Evolutionary conservation across 768 basidiomycete genomes (phyloP).

Genomic region (Piloderma croceum): DNA sequence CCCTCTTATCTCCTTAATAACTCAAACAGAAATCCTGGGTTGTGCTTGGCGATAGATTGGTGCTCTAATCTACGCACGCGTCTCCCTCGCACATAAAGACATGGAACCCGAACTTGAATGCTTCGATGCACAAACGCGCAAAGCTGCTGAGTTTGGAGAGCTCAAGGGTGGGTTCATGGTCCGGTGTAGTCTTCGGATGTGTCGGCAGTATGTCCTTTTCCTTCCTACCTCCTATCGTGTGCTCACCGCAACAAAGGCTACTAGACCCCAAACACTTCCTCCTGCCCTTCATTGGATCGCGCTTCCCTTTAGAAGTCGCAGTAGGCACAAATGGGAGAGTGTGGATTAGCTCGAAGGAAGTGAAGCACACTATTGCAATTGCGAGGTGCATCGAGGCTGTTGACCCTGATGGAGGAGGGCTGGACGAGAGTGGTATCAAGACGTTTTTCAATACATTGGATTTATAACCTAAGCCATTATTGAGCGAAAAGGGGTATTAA

Average conservation of each 20-base stretch:
- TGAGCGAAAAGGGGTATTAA: conserved; percentile 4
- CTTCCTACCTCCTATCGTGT: conserved; percentile 3
- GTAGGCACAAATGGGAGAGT: conserved; percentile 90
- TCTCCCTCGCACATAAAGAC: conserved; percentile 91
- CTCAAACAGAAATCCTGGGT: conserved; percentile 3
- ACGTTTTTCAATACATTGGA: conserved; percentile 46
- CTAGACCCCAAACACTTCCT: conserved; percentile 80
- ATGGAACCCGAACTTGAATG: conserved; percentile 99
- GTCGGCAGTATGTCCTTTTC: conserved; percentile 63
- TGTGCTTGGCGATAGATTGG: conserved; percentile 58
- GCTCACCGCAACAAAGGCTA: conserved; percentile 40
- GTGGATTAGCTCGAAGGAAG: conserved; percentile 78
- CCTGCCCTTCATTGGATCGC: conserved; percentile 70
- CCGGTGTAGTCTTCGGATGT: conserved; percentile 77
- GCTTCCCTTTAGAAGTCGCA: conserved; percentile 83
- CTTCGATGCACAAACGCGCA: conserved; percentile 88
- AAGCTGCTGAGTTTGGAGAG: conserved; percentile 90
- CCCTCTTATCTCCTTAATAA: not conserved
- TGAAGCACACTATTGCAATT: conserved; percentile 67
- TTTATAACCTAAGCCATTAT: conserved; percentile 20
- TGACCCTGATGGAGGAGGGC: conserved; percentile 67
- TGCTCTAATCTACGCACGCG: conserved; percentile 82
- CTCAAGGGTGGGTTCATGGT: conserved; percentile 85
- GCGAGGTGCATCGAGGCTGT: conserved; percentile 76
- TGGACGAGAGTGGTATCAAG: conserved; percentile 50